A percentile compares a stretch with the other conserved stretches of the same genome.
Conservation (phyloP, 805 yeast species). For the Kluyveromyces starmeri region DNA sequence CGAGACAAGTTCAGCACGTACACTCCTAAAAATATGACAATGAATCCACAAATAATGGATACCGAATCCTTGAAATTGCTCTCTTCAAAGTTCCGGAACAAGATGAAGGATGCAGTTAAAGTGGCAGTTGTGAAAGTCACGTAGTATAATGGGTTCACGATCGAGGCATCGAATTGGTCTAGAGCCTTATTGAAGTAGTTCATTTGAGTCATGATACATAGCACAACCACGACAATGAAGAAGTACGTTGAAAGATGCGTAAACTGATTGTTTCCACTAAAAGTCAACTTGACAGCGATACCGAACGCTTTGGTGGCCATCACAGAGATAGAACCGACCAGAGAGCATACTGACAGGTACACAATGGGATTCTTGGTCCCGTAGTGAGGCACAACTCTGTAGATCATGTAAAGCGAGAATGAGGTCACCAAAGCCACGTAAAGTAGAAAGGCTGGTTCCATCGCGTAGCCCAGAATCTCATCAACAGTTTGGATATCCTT, state of each 20-base stretch:
- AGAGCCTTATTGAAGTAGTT: conserved; percentile 88
- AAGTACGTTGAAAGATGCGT: conserved; percentile 76
- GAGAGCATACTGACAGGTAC: conserved; percentile 79
- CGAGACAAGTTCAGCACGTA: conserved; percentile 73
- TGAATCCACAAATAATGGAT: conserved; percentile 74
- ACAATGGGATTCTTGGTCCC: conserved; percentile 82
- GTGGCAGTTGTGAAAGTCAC: conserved; percentile 89
- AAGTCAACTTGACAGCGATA: conserved; percentile 76
- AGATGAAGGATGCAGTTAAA: conserved; percentile 72
- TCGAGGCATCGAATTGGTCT: conserved; percentile 87
- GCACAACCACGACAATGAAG: conserved; percentile 65
- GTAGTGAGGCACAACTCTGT: conserved; percentile 70
- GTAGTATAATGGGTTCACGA: conserved; percentile 84
- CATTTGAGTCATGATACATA: conserved; percentile 86
- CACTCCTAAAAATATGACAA: conserved; percentile 82
- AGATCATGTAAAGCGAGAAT: conserved; percentile 71
- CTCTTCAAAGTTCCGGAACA: conserved; percentile 82
- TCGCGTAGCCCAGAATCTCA: conserved; percentile 74
- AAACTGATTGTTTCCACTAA: conserved; percentile 81
- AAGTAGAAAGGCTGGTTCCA: conserved; percentile 64
- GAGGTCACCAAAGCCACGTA: conserved; percentile 55
- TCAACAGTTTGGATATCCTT: conserved; percentile 82
- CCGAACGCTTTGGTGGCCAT: conserved; percentile 93
- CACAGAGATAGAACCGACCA: conserved; percentile 84
- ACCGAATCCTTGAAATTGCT: conserved; percentile 70